Base-by-base conservation (phyloP, 108 stramenopile species). In the Cyclotella sp. region DNA sequence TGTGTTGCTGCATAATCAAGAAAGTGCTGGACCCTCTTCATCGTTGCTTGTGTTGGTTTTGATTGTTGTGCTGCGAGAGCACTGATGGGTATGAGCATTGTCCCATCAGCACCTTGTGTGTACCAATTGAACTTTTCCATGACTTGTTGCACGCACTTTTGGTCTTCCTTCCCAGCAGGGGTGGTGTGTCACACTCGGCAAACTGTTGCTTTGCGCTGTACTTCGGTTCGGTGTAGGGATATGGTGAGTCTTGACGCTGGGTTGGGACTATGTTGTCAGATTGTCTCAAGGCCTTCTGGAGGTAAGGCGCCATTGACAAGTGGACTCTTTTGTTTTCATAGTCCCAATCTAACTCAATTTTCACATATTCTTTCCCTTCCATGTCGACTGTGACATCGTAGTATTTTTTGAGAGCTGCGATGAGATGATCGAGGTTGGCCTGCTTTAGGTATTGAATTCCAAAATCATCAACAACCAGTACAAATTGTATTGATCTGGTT, bases 401-500 rank as follows among this genome's bases (percentile, higher is more conserved):
- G 76, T 86, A 24, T 27, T 47, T n/a, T 42, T 53, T 18, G 28
- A 86, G 78, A 6, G 69, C 45, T 8, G 68, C 52, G 46, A 86
- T 29, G 45, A 86, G 76, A 30, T 83, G 88, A n/a, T 83, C 72
- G 1, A 63, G 69, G 64, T 85, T 76, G 16, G 24, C 65, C 14
- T 60, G 18, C 59, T 78, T 59, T 82, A 85, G 10, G 24, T 68
- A 68, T 22, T 68, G 51, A 21, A 68, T 52, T 29, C 67, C 49
- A 52, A 68, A 68, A 73, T 89, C 84, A 44, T 89, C 85, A 4
- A 89, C 88, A 0, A 86, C 84, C 7, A 89, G 71, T 18, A 76
- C 54, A 58, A 86, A 89, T 42, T 52, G 28, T 12, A 78, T 68
- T 51, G 60, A 60, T 29, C 72, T 70, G 0, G 59, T 43, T 16